Evolutionary conservation across 345 rosid species (phyloP).

Genomic region (Eutrema yunnanense): DNA sequence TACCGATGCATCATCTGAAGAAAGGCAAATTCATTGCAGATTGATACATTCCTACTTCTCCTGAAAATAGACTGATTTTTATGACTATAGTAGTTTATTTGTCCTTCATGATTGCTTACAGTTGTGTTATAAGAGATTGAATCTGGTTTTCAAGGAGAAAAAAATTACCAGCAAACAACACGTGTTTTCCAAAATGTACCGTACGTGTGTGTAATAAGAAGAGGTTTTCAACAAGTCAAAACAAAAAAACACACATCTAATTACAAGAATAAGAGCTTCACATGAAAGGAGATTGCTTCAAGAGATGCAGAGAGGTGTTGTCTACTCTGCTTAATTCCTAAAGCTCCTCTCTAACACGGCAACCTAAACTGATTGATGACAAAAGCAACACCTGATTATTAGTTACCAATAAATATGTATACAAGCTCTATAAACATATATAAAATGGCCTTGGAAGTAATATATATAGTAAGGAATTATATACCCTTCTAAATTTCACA

Average conservation of each 20-base stretch:
- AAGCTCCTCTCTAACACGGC: slow-evolving; percentile 12
- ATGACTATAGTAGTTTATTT: background rate
- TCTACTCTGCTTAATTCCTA: slow-evolving; percentile 16
- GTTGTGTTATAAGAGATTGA: background rate
- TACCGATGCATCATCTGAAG: slow-evolving; percentile 31
- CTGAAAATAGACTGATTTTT: background rate
- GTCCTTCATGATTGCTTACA: background rate
- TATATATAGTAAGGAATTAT: slow-evolving; percentile 31
- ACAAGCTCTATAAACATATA: background rate
- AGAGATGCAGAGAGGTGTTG: background rate
- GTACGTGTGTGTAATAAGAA: background rate
- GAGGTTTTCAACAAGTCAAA: background rate
- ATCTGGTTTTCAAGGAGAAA: background rate
- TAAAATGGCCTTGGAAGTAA: slow-evolving; percentile 13
- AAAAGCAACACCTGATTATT: slow-evolving; percentile 23
- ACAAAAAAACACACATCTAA: slow-evolving; percentile 8
- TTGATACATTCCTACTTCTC: background rate
- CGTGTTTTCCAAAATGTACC: slow-evolving; percentile 10
- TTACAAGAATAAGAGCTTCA: slow-evolving; percentile 22
- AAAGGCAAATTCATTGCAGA: background rate
- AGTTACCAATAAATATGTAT: slow-evolving; percentile 26
- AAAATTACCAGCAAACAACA: background rate
- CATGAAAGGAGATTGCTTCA: slow-evolving; percentile 10
- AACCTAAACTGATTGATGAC: slow-evolving; percentile 33
- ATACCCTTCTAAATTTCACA: slow-evolving; percentile 28